Conservation (phyloP, 2,329 filamentous ascomycete species). For the Scytalidium lignicola region DNA sequence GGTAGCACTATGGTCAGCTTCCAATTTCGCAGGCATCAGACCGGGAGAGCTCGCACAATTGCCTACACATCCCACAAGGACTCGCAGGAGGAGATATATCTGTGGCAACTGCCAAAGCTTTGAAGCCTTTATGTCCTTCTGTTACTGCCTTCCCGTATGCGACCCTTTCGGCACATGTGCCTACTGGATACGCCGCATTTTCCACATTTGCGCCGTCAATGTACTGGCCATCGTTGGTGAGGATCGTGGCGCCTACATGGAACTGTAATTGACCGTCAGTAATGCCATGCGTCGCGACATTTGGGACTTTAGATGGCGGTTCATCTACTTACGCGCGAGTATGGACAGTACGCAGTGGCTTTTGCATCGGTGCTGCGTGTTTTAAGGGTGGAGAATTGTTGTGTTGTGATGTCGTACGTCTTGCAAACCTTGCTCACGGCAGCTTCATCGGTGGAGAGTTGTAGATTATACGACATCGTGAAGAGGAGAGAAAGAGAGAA, state of each 20-base stretch:
- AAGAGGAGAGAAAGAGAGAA: background rate
- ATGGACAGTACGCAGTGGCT: conserved; percentile 70
- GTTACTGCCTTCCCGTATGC: conserved; percentile 76
- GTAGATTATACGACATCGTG: conserved; percentile 16
- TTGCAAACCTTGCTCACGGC: conserved; percentile 30
- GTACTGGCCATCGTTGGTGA: conserved; percentile 48
- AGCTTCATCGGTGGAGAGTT: conserved; percentile 22
- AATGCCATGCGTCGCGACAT: conserved; percentile 31
- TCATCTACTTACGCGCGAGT: conserved; percentile 8
- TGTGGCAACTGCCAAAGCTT: conserved; percentile 79
- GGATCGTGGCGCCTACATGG: conserved; percentile 78
- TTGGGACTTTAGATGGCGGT: too few species aligned
- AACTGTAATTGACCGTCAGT: conserved; percentile 57
- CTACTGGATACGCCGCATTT: conserved; percentile 85
- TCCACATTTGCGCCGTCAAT: conserved; percentile 79
- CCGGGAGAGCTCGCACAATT: conserved; percentile 68
- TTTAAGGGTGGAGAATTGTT: conserved; percentile 62
- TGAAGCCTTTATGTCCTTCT: conserved; percentile 45
- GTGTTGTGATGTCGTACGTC: conserved; percentile 46
- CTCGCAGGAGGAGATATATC: conserved; percentile 65
- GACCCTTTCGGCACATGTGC: conserved; percentile 93
- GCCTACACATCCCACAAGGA: conserved; percentile 94
- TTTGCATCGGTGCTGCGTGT: conserved; percentile 70
- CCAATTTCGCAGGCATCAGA: too few species aligned
- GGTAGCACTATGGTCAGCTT: too few species aligned